Percentiles rank a stretch among this genome's conserved stretches.
These are phyloP conservation scores for Ustilago hordei DNA, from an alignment of 1,284 basidiomycete genomes.

Conservation along the genomic window DNA sequence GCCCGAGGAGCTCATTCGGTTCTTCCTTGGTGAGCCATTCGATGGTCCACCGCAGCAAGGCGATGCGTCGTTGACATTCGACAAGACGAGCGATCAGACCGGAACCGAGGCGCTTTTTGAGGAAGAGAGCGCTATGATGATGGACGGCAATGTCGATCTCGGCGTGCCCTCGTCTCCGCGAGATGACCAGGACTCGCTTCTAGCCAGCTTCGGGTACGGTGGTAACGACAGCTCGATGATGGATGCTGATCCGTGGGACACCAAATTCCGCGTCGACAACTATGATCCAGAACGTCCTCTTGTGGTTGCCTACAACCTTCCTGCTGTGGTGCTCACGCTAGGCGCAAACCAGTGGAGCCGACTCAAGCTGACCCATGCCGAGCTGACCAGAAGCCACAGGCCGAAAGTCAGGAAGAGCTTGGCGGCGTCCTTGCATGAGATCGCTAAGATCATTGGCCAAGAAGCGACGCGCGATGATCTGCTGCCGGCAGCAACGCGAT, in stretches of 20 bases:
- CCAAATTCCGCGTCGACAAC: constrained; percentile 42
- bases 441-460: constrained; percentile 85
- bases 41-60: constrained; percentile 54
- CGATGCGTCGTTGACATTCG: constrained; percentile 44
- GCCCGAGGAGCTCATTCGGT: constrained; percentile 81
- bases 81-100: constrained; percentile 46
- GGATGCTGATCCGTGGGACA: constrained; percentile 41
- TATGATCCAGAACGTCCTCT: constrained; percentile 79
- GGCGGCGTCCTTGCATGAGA: constrained; percentile 87
- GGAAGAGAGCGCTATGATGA: constrained; percentile 41
- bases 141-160: constrained; percentile 26
- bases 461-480: constrained; percentile 80
- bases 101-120: constrained; percentile 47
- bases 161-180: constrained; percentile 23
- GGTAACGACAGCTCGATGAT: constrained; percentile 45
- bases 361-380: constrained; percentile 78
- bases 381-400: constrained; percentile 74
- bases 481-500: constrained; percentile 73
- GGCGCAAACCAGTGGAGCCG: constrained; percentile 82
- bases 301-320: constrained; percentile 93
- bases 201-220: constrained; percentile 52
- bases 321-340: constrained; percentile 87
- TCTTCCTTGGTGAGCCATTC: constrained; percentile 77
- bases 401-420: constrained; percentile 80
- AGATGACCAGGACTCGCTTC: constrained; percentile 34